Conservation (phyloP, 139 green algal genomes). For the Chara braunii region DNA sequence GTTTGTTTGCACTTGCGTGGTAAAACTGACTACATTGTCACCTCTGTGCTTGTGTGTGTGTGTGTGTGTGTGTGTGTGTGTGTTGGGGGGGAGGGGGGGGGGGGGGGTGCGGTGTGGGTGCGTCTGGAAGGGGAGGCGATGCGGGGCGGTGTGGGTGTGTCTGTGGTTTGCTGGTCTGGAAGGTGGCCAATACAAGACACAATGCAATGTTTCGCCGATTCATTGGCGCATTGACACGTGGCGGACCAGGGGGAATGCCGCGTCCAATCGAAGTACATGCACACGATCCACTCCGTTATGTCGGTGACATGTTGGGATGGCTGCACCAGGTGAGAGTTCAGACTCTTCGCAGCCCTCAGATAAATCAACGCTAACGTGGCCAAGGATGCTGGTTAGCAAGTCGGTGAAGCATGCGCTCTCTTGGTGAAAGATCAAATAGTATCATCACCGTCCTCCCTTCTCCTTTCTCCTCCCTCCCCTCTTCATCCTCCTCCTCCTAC, state of each 20-base stretch:
- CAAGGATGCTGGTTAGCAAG: not conserved
- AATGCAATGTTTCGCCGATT: slow-evolving; percentile 83
- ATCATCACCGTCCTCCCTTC: no score
- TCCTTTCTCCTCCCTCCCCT: no score
- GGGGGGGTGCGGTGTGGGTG: no score
- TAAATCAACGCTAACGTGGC: not conserved
- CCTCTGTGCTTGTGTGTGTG: no score
- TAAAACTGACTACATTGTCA: no score
- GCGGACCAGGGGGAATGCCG: slow-evolving; percentile 65
- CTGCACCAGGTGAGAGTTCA: slow-evolving; percentile 66
- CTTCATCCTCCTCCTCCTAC: no score
- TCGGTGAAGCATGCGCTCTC: not conserved
- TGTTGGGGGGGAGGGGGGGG: no score
- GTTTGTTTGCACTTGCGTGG: no score
- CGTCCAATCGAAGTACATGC: slow-evolving; percentile 94
- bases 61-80: no score
- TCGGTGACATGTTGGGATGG: slow-evolving; percentile 95
- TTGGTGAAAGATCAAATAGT: not conserved
- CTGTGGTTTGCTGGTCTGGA: not conserved
- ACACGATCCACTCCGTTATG: slow-evolving; percentile 78
- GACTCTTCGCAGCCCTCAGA: no score
- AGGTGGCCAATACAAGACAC: slow-evolving; percentile 71
- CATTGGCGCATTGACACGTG: slow-evolving; percentile 80
- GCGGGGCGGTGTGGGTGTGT: no score
- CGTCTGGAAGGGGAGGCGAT: no score